Conservation (phyloP, 2,329 filamentous ascomycete genomes). For the Fusarium keratoplasticum region DNA sequence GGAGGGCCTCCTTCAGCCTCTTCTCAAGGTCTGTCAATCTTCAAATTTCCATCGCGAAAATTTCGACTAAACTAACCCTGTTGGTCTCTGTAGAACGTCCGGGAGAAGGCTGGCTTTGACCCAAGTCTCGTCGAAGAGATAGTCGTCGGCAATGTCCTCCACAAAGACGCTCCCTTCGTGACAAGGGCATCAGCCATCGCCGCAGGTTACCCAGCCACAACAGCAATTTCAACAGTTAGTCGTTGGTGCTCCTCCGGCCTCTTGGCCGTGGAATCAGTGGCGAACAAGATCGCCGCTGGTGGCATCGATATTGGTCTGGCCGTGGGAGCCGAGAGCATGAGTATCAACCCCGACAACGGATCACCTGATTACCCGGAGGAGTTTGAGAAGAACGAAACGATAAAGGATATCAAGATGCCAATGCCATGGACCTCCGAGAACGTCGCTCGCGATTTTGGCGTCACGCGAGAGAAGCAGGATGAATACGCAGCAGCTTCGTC, state of each 20-base stretch:
- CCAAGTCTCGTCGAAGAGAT: not conserved
- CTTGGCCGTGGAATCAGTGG: not conserved
- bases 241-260: not conserved
- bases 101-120: not conserved
- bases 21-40: not conserved
- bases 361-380: not conserved
- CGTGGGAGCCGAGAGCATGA: not conserved
- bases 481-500: not conserved
- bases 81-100: not conserved
- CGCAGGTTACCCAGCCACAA: not conserved
- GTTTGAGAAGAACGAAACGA: not conserved
- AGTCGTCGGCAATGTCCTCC: not conserved
- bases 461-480: not conserved
- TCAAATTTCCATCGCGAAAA: not conserved
- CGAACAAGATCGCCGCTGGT: not conserved
- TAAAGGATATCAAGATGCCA: not conserved
- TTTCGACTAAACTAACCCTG: fast-evolving
- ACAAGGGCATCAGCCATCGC: not conserved
- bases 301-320: not conserved
- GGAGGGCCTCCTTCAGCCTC: not conserved
- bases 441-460: not conserved
- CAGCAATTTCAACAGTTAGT: not conserved
- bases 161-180: not conserved
- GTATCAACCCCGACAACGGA: not conserved
- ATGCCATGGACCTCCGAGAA: not conserved